Evolutionary conservation across 257 asterid genomes (phyloP), one percentile per base, ranked within the genome.

Genomic region (Nicotiana otophora): DNA sequence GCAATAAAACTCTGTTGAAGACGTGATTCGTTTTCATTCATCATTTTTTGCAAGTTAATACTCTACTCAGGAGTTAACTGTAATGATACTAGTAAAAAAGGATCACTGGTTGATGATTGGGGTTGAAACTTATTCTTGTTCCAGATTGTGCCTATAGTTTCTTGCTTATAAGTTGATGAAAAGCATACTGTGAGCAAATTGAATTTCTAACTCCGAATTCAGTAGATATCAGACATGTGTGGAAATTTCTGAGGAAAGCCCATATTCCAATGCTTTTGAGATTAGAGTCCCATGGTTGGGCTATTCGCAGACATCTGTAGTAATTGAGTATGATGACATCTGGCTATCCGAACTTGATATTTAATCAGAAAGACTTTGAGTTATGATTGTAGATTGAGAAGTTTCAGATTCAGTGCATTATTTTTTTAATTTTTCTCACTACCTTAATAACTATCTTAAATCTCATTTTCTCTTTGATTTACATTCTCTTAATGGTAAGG

Each of bases 391-490:
- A 72, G 61, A 48, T 72, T 46, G 15, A 54, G 1, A 46, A 72
- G 23, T 72, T 3, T 72, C 39, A 7, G 34, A 72, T 46, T 14
- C 36, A 0, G n/a, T 23, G 61, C 9, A 0, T 46, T 46, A 14
- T 48, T 7, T 20, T 23, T 7, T 20, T 23, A 23, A 72, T 46
- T 48, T 46, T 7, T 66, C 14, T 72, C 2, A 23, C 36, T 48
- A 72, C 61, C 79, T 74, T 72, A 48, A 72, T 72, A 72, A 46
- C 79, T 11, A 74, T 74, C 79, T 74, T 60, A 74, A 74, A 23
- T 6, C 23, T 74, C 11, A 7, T 46, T 72, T 46, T n/a, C 48
- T 23, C 39, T 48, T 7, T 72, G 61, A 72, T 72, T 46, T 0
- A 0, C 61, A 12, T 72, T 72, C 60, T 72, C 36, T 72, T 72